These are phyloP conservation scores for Podaxis sp. DNA, from an alignment of 768 basidiomycete genomes.

Conservation along the genomic window DNA sequence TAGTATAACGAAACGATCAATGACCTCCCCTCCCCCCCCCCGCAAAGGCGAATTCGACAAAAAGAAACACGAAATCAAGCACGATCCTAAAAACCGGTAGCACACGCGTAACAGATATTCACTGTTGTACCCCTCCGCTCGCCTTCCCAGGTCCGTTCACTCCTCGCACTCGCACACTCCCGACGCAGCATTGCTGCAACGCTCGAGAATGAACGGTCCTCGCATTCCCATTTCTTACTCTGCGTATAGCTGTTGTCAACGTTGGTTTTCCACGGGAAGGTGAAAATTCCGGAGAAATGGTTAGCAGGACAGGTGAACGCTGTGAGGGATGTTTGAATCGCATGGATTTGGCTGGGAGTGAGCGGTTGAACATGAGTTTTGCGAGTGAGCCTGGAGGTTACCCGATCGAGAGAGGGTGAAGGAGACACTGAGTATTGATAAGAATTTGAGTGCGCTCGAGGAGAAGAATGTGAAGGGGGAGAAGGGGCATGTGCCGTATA, in stretches of 20 bases:
- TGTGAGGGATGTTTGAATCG: conserved; percentile 87
- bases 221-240: conserved; percentile 88
- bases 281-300: neutral
- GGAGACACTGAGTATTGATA: conserved; percentile 93
- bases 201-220: conserved; percentile 92
- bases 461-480: conserved; percentile 66
- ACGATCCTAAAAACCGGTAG: conserved; percentile 71
- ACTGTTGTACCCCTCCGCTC: conserved; percentile 70
- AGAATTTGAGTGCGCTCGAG: conserved; percentile 84
- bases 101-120: conserved; percentile 81
- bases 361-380: conserved; percentile 75
- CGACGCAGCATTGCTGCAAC: conserved; percentile 87
- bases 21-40: conserved; percentile 36
- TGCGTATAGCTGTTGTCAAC: conserved; percentile 77
- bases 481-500: conserved; percentile 74
- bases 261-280: conserved; percentile 26
- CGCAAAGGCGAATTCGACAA: conserved; percentile 76
- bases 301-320: conserved; percentile 55
- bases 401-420: conserved; percentile 78
- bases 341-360: conserved; percentile 93
- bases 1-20: conserved; percentile 95
- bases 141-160: conserved; percentile 69
- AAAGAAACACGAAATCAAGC: conserved; percentile 95
- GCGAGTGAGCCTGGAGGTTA: conserved; percentile 34
- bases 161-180: conserved; percentile 73